Percentiles rank a stretch among this genome's conserved stretches.
These are phyloP conservation scores for Annona cherimola DNA, from an alignment of 164 flowering plant species.

Conservation along the genomic window DNA sequence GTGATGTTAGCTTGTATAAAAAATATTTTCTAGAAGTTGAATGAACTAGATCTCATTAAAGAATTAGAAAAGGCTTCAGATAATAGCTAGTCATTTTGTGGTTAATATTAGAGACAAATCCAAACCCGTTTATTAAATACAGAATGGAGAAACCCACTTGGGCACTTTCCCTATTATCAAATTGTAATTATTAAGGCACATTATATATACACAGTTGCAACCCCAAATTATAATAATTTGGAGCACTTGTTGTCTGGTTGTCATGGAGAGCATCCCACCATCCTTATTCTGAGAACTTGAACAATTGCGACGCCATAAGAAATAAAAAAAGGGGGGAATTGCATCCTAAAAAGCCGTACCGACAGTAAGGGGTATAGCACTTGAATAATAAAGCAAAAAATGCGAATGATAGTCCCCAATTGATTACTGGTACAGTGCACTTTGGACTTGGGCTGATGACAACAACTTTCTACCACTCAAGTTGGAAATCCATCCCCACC, in stretches of 20 bases:
- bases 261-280: background rate
- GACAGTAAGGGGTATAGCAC: background rate
- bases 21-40: no score
- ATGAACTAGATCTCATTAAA: no score
- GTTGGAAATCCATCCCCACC: background rate
- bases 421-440: background rate
- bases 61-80: no score
- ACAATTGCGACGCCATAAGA: background rate
- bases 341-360: background rate
- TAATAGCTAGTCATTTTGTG: no score
- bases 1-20: no score
- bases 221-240: background rate
- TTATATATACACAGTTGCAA: background rate
- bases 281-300: background rate
- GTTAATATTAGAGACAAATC: no score
- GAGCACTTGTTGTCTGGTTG: background rate
- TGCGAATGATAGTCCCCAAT: background rate
- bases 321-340: no score
- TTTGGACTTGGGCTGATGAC: conserved; percentile 2
- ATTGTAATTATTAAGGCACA: background rate
- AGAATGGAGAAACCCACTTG: no score
- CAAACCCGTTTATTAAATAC: no score
- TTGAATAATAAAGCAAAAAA: no score
- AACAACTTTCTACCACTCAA: conserved; percentile 2
- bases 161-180: background rate